Evolutionary conservation across 345 rosid genomes (phyloP).

Genomic region (Linum trigynum): DNA sequence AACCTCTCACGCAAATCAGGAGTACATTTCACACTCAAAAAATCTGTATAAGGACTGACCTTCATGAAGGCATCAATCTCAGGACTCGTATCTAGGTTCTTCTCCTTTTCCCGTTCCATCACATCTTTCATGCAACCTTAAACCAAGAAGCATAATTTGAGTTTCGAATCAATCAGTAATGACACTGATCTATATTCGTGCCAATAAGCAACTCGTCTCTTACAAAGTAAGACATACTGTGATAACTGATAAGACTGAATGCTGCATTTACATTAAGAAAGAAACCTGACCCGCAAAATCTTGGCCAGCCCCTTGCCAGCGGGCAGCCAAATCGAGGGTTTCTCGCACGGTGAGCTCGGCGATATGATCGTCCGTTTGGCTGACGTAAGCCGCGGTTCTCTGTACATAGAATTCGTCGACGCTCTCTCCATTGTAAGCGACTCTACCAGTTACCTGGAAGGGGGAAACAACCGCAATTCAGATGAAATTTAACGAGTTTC

Average conservation of each 20-base stretch:
- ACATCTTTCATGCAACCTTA: conserved; percentile 59
- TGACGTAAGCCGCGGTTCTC: conserved; percentile 80
- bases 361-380: conserved; percentile 86
- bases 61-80: conserved; percentile 96
- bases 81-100: conserved; percentile 51
- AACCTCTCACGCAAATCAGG: too few species aligned
- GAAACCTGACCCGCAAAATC: conserved; percentile 56
- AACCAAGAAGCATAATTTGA: background rate
- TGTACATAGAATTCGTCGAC: conserved; percentile 58
- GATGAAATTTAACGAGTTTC: too few species aligned
- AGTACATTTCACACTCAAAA: background rate
- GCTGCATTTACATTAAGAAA: background rate
- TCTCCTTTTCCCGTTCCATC: conserved; percentile 62
- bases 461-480: background rate
- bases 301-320: conserved; percentile 85
- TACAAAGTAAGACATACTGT: too few species aligned
- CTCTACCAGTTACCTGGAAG: conserved; percentile 47
- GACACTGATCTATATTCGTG: too few species aligned
- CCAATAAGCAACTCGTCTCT: too few species aligned
- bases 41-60: conserved; percentile 19
- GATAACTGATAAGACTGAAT: background rate
- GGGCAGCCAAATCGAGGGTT: conserved; percentile 89
- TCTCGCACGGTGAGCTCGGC: conserved; percentile 20
- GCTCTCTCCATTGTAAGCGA: conserved; percentile 72
- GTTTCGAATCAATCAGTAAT: too few species aligned